Percentiles rank a stretch among this genome's conserved stretches.
Evolutionary conservation across 192 early-diverging fungal species (phyloP).

Genomic region (Funneliformis geosporum): DNA sequence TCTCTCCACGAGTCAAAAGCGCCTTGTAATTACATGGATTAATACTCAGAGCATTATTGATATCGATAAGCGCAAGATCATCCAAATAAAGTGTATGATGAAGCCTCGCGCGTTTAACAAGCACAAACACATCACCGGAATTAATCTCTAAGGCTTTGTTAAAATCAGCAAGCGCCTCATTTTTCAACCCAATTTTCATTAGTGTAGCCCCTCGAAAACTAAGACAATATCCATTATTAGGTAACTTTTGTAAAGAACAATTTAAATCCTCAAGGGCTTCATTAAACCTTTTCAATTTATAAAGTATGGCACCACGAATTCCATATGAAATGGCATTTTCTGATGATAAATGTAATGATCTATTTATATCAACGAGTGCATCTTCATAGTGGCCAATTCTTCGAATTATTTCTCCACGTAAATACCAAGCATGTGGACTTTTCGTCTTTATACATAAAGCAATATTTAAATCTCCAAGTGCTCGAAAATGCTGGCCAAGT

Average conservation of each 20-base stretch:
- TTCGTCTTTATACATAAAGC: neutral
- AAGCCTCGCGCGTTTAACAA: neutral
- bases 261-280: conserved; percentile 14
- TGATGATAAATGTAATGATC: conserved; percentile 7
- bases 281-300: conserved; percentile 2
- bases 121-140: neutral
- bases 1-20: neutral
- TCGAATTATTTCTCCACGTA: conserved; percentile 22
- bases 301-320: conserved; percentile 11
- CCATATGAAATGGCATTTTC: conserved; percentile 3
- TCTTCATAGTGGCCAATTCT: conserved; percentile 25
- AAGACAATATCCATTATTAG: neutral
- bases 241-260: conserved; percentile 1
- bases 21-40: neutral
- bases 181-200: neutral
- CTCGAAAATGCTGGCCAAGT: neutral
- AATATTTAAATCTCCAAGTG: neutral
- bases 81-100: neutral
- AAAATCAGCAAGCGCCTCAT: neutral
- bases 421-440: neutral
- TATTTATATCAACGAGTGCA: conserved; percentile 24
- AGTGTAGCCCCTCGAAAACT: neutral
- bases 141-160: neutral
- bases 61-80: neutral
- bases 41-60: neutral